Evolutionary conservation across 805 yeast species (phyloP).

Genomic region (Myxozyma neotropica): DNA sequence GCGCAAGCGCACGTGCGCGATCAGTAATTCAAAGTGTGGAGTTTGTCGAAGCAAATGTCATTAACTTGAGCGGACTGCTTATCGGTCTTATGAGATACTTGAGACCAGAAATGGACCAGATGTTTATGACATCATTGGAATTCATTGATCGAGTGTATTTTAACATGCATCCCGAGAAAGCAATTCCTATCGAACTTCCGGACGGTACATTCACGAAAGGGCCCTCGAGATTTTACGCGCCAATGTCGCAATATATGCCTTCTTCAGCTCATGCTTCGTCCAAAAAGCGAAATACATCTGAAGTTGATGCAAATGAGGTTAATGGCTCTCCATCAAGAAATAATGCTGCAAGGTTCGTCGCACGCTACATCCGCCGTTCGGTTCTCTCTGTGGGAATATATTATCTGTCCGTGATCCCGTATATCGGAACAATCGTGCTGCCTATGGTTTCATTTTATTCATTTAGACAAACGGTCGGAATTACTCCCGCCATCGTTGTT

Average conservation of each 20-base stretch:
- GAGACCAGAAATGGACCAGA: constrained; percentile 47
- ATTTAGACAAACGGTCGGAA: constrained; percentile 52
- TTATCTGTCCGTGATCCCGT: constrained; percentile 47
- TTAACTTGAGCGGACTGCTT: constrained; percentile 48
- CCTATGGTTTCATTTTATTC: constrained; percentile 50
- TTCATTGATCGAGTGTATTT: constrained; percentile 47
- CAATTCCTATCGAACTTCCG: not conserved
- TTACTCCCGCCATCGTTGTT: constrained; percentile 48
- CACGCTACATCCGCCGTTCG: constrained; percentile 40
- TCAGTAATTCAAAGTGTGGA: constrained; percentile 42
- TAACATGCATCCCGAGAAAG: constrained; percentile 47
- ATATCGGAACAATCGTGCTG: constrained; percentile 48
- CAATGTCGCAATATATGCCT: constrained; percentile 22
- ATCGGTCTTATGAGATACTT: constrained; percentile 45
- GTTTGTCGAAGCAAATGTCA: constrained; percentile 45
- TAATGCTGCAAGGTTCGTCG: constrained; percentile 35
- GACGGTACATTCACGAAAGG: not conserved
- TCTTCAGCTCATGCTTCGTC: not conserved
- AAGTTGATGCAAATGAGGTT: not conserved
- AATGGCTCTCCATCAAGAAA: not conserved
- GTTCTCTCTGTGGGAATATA: constrained; percentile 43
- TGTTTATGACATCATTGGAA: constrained; percentile 46
- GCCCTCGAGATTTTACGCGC: constrained; percentile 24
- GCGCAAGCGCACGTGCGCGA: constrained; percentile 17
- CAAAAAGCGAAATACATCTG: not conserved